Percentiles rank a stretch among this genome's conserved stretches.
Evolutionary conservation across 2,329 filamentous ascomycete species (phyloP).

Genomic region (Furcasterigmium sp.): DNA sequence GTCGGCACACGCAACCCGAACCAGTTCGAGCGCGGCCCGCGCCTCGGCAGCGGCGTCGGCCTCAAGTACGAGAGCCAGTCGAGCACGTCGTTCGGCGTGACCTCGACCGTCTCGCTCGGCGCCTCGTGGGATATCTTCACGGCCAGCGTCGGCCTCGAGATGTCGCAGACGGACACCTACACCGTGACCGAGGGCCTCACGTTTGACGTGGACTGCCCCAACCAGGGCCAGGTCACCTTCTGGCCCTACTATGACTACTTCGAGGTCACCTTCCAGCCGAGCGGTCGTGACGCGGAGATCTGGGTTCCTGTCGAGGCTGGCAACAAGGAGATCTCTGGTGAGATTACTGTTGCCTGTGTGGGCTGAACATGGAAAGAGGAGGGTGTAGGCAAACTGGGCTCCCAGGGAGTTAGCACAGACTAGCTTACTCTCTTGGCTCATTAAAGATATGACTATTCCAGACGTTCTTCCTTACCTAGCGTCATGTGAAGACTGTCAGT

Average conservation of each 20-base stretch:
- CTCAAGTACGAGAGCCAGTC: not conserved
- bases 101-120: not conserved
- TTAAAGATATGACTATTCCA: too few relatives aligned
- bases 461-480: too few relatives aligned
- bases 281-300: not conserved
- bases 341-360: not conserved
- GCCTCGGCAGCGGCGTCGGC: not conserved
- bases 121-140: not conserved
- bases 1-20: not conserved
- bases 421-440: too few relatives aligned
- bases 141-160: not conserved
- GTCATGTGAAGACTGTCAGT: too few relatives aligned
- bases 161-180: not conserved
- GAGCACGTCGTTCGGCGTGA: not conserved
- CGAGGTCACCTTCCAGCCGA: not conserved
- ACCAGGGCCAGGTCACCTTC: not conserved
- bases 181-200: conserved; percentile 9
- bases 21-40: not conserved
- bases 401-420: too few relatives aligned
- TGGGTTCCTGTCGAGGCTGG: conserved; percentile 1
- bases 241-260: not conserved
- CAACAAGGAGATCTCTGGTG: not conserved
- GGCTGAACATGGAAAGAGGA: too few relatives aligned
- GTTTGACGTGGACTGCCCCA: not conserved
- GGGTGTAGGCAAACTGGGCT: too few relatives aligned